A percentile compares a stretch with the other conserved stretches of the same genome.
These are phyloP conservation scores for Tillandsia leiboldiana DNA, from an alignment of 176 grass and related monocot species.

Conservation along the genomic window DNA sequence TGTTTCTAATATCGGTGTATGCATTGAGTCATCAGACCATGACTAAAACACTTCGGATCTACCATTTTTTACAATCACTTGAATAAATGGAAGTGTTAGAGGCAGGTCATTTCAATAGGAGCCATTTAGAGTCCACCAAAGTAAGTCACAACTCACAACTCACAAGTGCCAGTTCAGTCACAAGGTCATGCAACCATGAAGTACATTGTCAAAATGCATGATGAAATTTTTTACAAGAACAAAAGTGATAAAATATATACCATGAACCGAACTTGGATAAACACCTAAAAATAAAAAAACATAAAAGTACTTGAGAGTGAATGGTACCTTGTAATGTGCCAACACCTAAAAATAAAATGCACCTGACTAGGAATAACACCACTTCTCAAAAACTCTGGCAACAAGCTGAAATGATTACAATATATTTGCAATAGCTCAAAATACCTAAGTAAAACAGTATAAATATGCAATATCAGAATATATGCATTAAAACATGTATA, in stretches of 20 bases:
- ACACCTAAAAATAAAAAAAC: background rate
- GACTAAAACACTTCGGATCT: background rate
- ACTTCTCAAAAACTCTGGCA: too few relatives aligned
- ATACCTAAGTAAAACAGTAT: background rate
- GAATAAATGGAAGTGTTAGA: background rate
- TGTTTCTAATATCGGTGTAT: too few relatives aligned
- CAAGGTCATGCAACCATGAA: too few relatives aligned
- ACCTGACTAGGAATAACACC: too few relatives aligned
- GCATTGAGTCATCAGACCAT: too few relatives aligned
- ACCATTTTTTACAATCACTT: background rate
- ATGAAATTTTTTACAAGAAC: too few relatives aligned
- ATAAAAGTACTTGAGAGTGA: background rate
- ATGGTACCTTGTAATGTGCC: constrained; percentile 92
- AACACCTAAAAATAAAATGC: too few relatives aligned
- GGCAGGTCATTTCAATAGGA: background rate
- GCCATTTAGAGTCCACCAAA: background rate
- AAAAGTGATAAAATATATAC: too few relatives aligned
- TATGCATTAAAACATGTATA: too few relatives aligned
- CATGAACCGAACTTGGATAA: background rate
- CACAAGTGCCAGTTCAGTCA: background rate
- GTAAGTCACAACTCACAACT: background rate
- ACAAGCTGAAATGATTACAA: background rate
- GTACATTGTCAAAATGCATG: too few relatives aligned
- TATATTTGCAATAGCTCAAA: background rate
- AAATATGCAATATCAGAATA: too few relatives aligned